Evolutionary conservation across 768 basidiomycete genomes (phyloP).

Genomic region (Imleria badia): DNA sequence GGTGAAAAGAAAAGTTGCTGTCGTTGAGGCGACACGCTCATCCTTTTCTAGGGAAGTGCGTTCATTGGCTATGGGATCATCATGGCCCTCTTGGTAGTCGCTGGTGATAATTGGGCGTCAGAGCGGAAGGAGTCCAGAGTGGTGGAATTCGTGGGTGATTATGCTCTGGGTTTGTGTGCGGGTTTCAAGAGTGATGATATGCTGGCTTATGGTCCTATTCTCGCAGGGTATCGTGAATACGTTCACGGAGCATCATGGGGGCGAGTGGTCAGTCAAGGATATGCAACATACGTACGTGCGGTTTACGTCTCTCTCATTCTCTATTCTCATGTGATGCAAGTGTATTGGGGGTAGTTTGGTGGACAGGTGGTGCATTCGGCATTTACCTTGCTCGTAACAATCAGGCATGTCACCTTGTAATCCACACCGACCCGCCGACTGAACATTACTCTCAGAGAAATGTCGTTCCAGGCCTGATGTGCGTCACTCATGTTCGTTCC

Average conservation of each 20-base stretch:
- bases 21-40: slow-evolving; percentile 5
- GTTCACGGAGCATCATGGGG: slow-evolving; percentile 87
- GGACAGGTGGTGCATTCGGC: slow-evolving; percentile 89
- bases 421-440: not conserved
- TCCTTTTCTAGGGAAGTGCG: slow-evolving; percentile 58
- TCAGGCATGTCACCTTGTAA: slow-evolving; percentile 45
- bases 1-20: slow-evolving; percentile 34
- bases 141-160: slow-evolving; percentile 78
- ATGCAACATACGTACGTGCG: slow-evolving; percentile 88
- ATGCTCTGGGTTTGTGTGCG: slow-evolving; percentile 47
- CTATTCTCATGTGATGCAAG: slow-evolving; percentile 34
- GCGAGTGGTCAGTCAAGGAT: slow-evolving; percentile 84
- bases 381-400: slow-evolving; percentile 79
- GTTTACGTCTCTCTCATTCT: not conserved
- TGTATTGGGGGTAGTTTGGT: slow-evolving; percentile 61
- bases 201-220: not conserved
- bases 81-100: slow-evolving; percentile 73
- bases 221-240: slow-evolving; percentile 65
- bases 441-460: slow-evolving; percentile 48
- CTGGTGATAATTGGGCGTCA: slow-evolving; percentile 77
- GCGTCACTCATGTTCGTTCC: slow-evolving; percentile 21
- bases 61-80: slow-evolving; percentile 87
- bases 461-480: slow-evolving; percentile 83
- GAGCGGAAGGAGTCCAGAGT: slow-evolving; percentile 75
- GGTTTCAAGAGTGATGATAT: not conserved